Base-by-base conservation (phyloP, 441 rosid species). In the Syzygium syzygioides region DNA sequence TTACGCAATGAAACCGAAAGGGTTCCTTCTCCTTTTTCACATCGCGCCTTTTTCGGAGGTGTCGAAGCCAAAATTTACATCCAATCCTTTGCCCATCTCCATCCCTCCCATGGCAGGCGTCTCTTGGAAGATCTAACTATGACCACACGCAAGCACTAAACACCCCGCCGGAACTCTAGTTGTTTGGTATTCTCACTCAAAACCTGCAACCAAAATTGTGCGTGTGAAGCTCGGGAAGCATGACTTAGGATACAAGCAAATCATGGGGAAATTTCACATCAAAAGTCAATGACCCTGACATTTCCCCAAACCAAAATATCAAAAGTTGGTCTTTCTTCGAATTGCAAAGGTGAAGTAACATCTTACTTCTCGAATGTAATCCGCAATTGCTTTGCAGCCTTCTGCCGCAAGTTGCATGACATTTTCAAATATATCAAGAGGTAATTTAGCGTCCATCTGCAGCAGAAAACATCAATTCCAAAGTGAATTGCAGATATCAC, bases 361-460 rank as follows among this genome's bases (percentile, higher is more conserved):
- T 89, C 87, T 85, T 92, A 95, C 99, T 91, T 95, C 95, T 85
- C 95, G 92, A 80, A 98, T 92, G 91, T 95, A 93, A 87, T 88
- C 95, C 68, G 99, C 97, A 76, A 97, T 91, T n/a, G 97, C 98
- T 90, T 94, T 97, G 93, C 99, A 98, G 88, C 99, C 99, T 92
- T 95, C 97, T 28, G 88, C 86, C 32, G 98, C 98, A 85, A 96
- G 95, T 37, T 95, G 95, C 96, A 97, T 95, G 86, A 96, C 99
- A 64, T 95, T 95, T 92, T 98, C 99, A 89, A 98, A 94, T 86
- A 91, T 94, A 89, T 95, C 97, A 79, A 94, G 88, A 6, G 98
- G 93, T 90, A 97, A 92, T 90, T 95, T 97, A 1, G 98, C 96
- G 66, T 98, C 98, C 99, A 96, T 98, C 98, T 97, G 93, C 89